Evolutionary conservation across 2,329 filamentous ascomycete species (phyloP).

Genomic region (Aureobasidium uvarum): DNA sequence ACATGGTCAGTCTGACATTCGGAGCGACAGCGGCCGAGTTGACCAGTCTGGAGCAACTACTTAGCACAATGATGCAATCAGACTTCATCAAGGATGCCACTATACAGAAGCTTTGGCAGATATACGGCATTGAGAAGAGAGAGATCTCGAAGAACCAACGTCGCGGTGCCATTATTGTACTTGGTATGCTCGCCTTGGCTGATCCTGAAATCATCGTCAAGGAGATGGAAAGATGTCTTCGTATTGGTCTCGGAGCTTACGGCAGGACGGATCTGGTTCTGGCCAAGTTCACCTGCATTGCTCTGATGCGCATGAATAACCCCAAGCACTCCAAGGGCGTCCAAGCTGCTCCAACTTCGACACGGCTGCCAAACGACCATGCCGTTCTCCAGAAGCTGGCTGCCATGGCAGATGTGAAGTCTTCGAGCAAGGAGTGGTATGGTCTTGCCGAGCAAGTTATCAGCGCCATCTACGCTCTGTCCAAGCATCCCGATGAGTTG

Average conservation of each 20-base stretch:
- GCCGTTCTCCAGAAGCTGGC: conserved; percentile 78
- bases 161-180: conserved; percentile 88
- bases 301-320: conserved; percentile 85
- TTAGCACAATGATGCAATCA: conserved; percentile 97
- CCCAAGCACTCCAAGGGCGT: conserved; percentile 75
- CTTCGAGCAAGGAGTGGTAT: conserved; percentile 89
- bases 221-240: conserved; percentile 91
- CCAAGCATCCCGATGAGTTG: conserved; percentile 88
- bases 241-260: conserved; percentile 78
- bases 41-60: conserved; percentile 89
- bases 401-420: conserved; percentile 78
- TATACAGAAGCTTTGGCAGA: conserved; percentile 91
- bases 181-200: conserved; percentile 94
- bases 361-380: conserved; percentile 86
- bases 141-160: conserved; percentile 91
- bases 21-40: conserved; percentile 92
- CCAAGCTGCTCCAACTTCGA: conserved; percentile 57
- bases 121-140: conserved; percentile 89
- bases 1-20: conserved; percentile 99
- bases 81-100: conserved; percentile 83
- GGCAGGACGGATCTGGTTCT: conserved; percentile 81
- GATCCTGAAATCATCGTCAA: conserved; percentile 89
- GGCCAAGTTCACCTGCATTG: conserved; percentile 94
- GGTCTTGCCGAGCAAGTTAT: conserved; percentile 96
- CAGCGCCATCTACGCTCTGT: conserved; percentile 88